Conservation (phyloP, 345 rosid genomes). For the Barbarea vulgaris region DNA sequence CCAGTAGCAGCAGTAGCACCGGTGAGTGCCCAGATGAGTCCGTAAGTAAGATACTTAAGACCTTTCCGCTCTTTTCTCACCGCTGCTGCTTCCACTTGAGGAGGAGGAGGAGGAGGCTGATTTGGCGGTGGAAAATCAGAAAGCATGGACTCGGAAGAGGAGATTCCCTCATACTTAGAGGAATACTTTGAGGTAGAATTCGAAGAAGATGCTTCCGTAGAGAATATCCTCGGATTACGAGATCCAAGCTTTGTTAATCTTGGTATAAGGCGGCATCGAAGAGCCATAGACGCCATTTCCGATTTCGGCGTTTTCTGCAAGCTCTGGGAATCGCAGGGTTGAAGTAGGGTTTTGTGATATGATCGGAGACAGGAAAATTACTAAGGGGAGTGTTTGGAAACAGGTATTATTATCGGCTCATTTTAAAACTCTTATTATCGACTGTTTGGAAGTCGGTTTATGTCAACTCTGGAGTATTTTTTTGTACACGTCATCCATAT, state of each 20-base stretch:
- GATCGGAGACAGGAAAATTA: conserved; percentile 25
- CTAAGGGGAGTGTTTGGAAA: conserved; percentile 26
- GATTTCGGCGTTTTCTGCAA: conserved; percentile 28
- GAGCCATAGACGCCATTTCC: conserved; percentile 54
- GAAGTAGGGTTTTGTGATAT: conserved; percentile 40
- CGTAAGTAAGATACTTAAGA: conserved; percentile 61
- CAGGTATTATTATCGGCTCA: not conserved
- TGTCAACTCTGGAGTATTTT: conserved; percentile 2
- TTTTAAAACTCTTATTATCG: not conserved
- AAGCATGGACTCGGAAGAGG: conserved; percentile 53
- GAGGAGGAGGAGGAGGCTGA: conserved; percentile 40
- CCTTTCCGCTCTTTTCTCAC: conserved; percentile 46
- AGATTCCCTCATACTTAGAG: conserved; percentile 37
- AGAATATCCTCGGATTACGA: conserved; percentile 38
- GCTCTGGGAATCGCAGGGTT: conserved; percentile 29
- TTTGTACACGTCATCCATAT: not conserved
- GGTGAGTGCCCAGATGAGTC: conserved; percentile 53
- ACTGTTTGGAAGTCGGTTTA: conserved; percentile 42
- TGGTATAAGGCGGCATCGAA: conserved; percentile 58
- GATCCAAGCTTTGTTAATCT: conserved; percentile 24
- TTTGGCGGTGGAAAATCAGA: conserved; percentile 47
- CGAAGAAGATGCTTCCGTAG: conserved; percentile 48
- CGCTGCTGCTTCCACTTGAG: conserved; percentile 39
- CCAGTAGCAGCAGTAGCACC: conserved; percentile 63
- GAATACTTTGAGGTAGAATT: conserved; percentile 37